Conservation (phyloP, 176 grass and related monocot species). For the Lolium perenne region DNA sequence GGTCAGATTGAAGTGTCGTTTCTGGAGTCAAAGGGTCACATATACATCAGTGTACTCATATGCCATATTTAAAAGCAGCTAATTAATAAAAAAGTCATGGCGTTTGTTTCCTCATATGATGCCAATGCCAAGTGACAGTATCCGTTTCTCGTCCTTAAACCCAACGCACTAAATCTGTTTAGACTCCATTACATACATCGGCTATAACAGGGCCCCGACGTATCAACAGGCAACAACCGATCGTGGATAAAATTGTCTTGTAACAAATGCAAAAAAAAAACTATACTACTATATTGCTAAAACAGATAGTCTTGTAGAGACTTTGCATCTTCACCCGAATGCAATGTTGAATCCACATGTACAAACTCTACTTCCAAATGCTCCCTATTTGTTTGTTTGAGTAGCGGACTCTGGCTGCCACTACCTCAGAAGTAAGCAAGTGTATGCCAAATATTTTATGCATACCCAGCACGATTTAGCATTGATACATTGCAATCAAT, state of each 20-base stretch:
- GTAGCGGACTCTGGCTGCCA: not conserved
- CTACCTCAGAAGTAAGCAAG: not conserved
- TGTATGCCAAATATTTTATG: not conserved
- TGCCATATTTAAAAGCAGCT: conserved; percentile 6
- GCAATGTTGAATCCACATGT: not conserved
- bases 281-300: not conserved
- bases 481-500: not conserved
- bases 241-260: no score
- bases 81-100: not conserved
- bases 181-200: not conserved
- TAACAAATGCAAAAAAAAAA: no score
- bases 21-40: not conserved
- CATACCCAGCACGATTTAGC: conserved; percentile 25
- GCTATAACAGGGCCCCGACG: not conserved
- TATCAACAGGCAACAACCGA: conserved; percentile 3
- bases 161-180: conserved; percentile 22
- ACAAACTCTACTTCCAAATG: conserved; percentile 3
- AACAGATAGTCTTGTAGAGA: not conserved
- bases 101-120: conserved; percentile 16
- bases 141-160: conserved; percentile 7
- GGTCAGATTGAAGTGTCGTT: conserved; percentile 7
- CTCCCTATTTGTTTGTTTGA: not conserved
- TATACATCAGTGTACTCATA: not conserved
- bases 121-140: conserved; percentile 17
- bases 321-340: not conserved